These are phyloP conservation scores for Xerocomus spinulosus DNA, from an alignment of 768 basidiomycete species.

Conservation along the genomic window DNA sequence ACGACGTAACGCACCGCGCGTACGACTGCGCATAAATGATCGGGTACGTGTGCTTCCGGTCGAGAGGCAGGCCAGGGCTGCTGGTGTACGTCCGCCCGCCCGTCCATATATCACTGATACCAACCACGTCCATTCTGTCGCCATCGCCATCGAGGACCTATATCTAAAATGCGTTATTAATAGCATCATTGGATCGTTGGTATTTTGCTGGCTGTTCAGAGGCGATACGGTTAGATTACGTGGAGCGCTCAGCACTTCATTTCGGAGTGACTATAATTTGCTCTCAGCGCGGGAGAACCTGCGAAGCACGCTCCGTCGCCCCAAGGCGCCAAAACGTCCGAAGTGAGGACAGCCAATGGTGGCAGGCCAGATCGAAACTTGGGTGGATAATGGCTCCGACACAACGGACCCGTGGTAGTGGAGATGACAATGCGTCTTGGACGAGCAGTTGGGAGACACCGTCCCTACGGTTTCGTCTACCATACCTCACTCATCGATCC, in stretches of 20 bases:
- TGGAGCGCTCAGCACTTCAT: conserved; percentile 15
- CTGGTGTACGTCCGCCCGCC: conserved; percentile 3
- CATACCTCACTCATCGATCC: not conserved
- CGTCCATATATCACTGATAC: conserved; percentile 9
- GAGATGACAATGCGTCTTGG: conserved; percentile 11
- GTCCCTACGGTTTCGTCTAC: not conserved
- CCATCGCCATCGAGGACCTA: conserved; percentile 3
- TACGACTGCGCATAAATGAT: not conserved
- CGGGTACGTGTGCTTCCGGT: not conserved
- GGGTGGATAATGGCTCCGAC: conserved; percentile 6
- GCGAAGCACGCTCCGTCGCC: conserved; percentile 6
- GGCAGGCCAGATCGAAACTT: conserved; percentile 1
- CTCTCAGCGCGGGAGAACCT: not conserved
- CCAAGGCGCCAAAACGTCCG: conserved; percentile 3
- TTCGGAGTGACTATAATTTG: conserved; percentile 9
- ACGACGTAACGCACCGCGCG: not conserved
- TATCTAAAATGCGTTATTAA: conserved; percentile 3
- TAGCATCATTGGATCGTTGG: conserved; percentile 3
- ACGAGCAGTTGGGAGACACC: conserved; percentile 1
- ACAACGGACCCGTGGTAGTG: conserved; percentile 1
- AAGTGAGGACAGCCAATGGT: not conserved
- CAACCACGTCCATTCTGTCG: not conserved
- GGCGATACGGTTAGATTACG: conserved; percentile 12
- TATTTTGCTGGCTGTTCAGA: not conserved
- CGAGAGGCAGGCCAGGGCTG: conserved; percentile 3